These are phyloP conservation scores for Aspergillus nidulans DNA, from an alignment of 495 filamentous ascomycete genomes.

Conservation along the genomic window DNA sequence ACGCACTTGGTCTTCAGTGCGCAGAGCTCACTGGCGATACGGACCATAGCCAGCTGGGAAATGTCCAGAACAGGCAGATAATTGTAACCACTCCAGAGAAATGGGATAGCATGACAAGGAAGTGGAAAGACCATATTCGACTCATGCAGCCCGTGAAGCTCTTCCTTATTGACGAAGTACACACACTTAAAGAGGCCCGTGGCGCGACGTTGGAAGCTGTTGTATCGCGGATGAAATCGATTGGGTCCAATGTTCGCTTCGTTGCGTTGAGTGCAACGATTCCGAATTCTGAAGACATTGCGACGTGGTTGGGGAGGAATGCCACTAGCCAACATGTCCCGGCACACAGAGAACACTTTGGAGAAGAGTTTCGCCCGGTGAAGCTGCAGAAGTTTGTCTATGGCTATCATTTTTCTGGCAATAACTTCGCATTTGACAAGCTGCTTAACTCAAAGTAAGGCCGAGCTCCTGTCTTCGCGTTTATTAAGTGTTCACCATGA, in stretches of 20 bases:
- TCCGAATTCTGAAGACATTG: slow-evolving; percentile 88
- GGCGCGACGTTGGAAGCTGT: slow-evolving; percentile 94
- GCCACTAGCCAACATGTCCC: slow-evolving; percentile 61
- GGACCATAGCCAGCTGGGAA: slow-evolving; percentile 64
- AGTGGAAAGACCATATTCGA: slow-evolving; percentile 86
- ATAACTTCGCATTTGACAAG: slow-evolving; percentile 88
- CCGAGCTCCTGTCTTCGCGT: not conserved
- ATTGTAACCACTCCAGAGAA: slow-evolving; percentile 98
- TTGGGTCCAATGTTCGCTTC: slow-evolving; percentile 82
- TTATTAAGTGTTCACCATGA: not conserved
- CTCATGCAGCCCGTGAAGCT: slow-evolving; percentile 83
- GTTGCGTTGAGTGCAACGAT: slow-evolving; percentile 90
- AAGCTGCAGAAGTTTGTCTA: slow-evolving; percentile 83
- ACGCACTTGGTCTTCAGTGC: slow-evolving; percentile 66
- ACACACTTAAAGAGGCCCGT: slow-evolving; percentile 84
- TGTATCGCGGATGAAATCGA: slow-evolving; percentile 93
- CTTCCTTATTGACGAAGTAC: slow-evolving; percentile 95
- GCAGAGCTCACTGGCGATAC: slow-evolving; percentile 93
- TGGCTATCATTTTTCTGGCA: slow-evolving; percentile 60
- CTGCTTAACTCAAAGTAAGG: slow-evolving; percentile 64
- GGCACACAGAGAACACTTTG: slow-evolving; percentile 74
- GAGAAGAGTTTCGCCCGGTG: slow-evolving; percentile 87
- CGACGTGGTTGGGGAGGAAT: slow-evolving; percentile 83
- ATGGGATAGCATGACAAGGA: slow-evolving; percentile 96
- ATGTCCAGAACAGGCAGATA: slow-evolving; percentile 77